A percentile compares a stretch with the other conserved stretches of the same genome.
These are phyloP conservation scores for Capsicum baccatum DNA, from an alignment of 257 asterid species.

Conservation along the genomic window DNA sequence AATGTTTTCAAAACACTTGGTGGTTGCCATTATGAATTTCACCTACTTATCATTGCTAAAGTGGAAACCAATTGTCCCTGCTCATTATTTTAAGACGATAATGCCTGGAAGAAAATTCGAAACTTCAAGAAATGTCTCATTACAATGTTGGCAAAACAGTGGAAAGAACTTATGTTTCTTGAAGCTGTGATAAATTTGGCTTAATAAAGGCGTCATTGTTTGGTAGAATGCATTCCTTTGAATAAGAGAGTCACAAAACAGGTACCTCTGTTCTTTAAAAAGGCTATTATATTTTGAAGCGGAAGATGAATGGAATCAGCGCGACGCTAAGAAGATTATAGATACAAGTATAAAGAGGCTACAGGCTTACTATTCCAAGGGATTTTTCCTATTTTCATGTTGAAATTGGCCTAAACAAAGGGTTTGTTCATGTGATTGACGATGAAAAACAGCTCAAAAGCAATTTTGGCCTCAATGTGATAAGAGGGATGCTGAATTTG, in stretches of 20 bases:
- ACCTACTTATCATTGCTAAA: slow-evolving; percentile 78
- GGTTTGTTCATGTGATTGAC: too few relatives aligned
- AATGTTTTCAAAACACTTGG: slow-evolving; percentile 79
- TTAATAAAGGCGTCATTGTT: slow-evolving; percentile 77
- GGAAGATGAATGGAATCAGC: slow-evolving; percentile 97
- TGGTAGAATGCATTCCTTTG: slow-evolving; percentile 88
- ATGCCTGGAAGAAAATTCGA: slow-evolving; percentile 86
- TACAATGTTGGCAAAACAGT: slow-evolving; percentile 88
- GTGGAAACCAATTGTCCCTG: slow-evolving; percentile 73
- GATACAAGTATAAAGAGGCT: slow-evolving; percentile 87
- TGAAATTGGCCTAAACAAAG: too few relatives aligned
- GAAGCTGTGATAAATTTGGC: slow-evolving; percentile 88
- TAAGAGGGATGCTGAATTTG: slow-evolving; percentile 73
- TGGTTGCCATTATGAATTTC: slow-evolving; percentile 52
- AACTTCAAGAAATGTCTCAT: slow-evolving; percentile 96
- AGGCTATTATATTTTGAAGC: slow-evolving; percentile 88
- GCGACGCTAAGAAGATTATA: slow-evolving; percentile 85
- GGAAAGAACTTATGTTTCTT: slow-evolving; percentile 73
- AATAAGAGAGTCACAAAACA: slow-evolving; percentile 74
- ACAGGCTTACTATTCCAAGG: slow-evolving; percentile 33
- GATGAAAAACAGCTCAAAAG: slow-evolving; percentile 40
- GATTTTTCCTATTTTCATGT: too few relatives aligned
- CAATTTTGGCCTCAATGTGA: slow-evolving; percentile 74
- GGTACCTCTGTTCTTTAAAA: slow-evolving; percentile 89
- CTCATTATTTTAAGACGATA: slow-evolving; percentile 81